These are phyloP conservation scores for Candida tropicalis DNA, from an alignment of 1,139 yeast genomes.

Conservation along the genomic window DNA sequence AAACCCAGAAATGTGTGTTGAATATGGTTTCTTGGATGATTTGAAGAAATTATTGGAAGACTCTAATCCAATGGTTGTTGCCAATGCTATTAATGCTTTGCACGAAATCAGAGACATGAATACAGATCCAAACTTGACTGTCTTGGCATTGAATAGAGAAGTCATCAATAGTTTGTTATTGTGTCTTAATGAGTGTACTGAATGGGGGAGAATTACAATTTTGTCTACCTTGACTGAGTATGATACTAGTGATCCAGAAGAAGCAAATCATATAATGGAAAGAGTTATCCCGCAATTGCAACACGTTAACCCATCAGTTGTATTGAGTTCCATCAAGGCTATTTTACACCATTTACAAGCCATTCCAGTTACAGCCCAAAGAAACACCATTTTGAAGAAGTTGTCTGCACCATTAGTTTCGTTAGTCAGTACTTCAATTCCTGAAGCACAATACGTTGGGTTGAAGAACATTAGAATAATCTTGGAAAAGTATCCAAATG, in stretches of 20 bases:
- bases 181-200: constrained; percentile 95
- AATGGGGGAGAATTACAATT: constrained; percentile 97
- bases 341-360: constrained; percentile 71
- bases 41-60: constrained; percentile 77
- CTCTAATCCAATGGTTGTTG: constrained; percentile 95
- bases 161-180: constrained; percentile 67
- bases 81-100: constrained; percentile 86
- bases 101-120: constrained; percentile 75
- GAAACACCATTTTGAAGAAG: constrained; percentile 59
- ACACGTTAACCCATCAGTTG: constrained; percentile 97
- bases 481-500: constrained; percentile 82
- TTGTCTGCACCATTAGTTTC: constrained; percentile 93
- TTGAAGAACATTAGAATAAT: constrained; percentile 88
- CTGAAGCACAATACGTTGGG: constrained; percentile 96
- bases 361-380: constrained; percentile 36
- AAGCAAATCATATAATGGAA: constrained; percentile 86
- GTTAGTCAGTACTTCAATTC: constrained; percentile 72
- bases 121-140: constrained; percentile 49
- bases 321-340: constrained; percentile 81
- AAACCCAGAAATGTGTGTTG: constrained; percentile 78
- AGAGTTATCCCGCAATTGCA: constrained; percentile 94
- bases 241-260: constrained; percentile 53
- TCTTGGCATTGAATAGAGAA: constrained; percentile 43
- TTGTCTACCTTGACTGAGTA: constrained; percentile 80
- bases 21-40: constrained; percentile 79